Evolutionary conservation across 768 basidiomycete genomes (phyloP).

Genomic region (Pholiota microspora): DNA sequence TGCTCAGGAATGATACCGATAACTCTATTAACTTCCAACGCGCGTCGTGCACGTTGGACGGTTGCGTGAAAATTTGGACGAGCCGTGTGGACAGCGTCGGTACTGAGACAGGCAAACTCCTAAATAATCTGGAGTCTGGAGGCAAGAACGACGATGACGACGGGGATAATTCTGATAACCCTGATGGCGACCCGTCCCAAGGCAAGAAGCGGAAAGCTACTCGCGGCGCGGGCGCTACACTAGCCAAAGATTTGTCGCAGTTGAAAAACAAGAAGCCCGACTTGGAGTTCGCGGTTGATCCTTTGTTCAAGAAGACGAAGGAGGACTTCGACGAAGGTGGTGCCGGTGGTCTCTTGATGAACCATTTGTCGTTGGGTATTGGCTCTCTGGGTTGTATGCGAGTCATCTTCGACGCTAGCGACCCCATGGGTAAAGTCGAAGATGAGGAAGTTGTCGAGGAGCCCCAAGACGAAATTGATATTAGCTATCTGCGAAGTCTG

Average conservation of each 20-base stretch:
- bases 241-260: conserved; percentile 83
- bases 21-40: conserved; percentile 99
- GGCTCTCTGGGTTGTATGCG: conserved; percentile 80
- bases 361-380: conserved; percentile 79
- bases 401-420: conserved; percentile 95
- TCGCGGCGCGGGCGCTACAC: conserved; percentile 71
- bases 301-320: conserved; percentile 95
- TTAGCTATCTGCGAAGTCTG: conserved; percentile 62
- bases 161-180: conserved; percentile 65
- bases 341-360: conserved; percentile 94
- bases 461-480: conserved; percentile 64
- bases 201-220: conserved; percentile 64
- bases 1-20: conserved; percentile 88
- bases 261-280: conserved; percentile 92
- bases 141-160: conserved; percentile 50
- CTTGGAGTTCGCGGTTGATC: conserved; percentile 94
- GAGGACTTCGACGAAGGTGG: conserved; percentile 99
- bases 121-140: conserved; percentile 79
- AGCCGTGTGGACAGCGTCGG: conserved; percentile 96
- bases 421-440: conserved; percentile 77
- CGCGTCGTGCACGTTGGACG: conserved; percentile 95
- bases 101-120: conserved; percentile 92
- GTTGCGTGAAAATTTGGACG: conserved; percentile 99
- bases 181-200: conserved; percentile 62
- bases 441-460: conserved; percentile 77